Evolutionary conservation across 2,329 filamentous ascomycete species (phyloP), one percentile per base, ranked within the genome.

Genomic region (Stromatinia cepivora): DNA sequence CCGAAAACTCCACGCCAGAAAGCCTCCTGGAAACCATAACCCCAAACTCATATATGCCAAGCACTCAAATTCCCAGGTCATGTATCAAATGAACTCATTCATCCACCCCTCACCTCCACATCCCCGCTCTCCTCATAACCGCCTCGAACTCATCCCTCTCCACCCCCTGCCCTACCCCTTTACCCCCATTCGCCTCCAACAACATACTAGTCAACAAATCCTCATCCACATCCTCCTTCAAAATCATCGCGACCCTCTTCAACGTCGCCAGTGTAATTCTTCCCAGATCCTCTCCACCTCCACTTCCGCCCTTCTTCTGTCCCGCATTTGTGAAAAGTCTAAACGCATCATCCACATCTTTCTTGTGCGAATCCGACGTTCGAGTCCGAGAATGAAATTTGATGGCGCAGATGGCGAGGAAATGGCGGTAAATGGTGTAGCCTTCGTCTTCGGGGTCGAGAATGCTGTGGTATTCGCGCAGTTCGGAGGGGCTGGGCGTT

Each of bases 181-280:
- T 88, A 1, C 92, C 93, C 3, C 92, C 92, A 79, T 96, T 97
- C 62, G 94, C 95, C 83, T 98, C 94, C 62, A 93, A 82, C 70
- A 99, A 90, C 95, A 99, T 99, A 82, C 97, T 93, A 81, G 87
- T 88, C 77, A 99, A 82, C 77, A 97, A 81, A 62, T 92, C 90
- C 76, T 98, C 95, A 70, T 88, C 87, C 34, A 97, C 89, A 71
- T 90, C 92, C 81, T 97, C 93, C 80, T 93, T 92, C 75, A 99
- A 81, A 75, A 92, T 87, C 74, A 87, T 88, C 54, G 94, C 93
- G 67, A 97, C 90, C 76, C 90, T 85, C 77, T 88, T 87, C 78
- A 99, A 81, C 80, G 97, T 91, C 22, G 85, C 86, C 39, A 98
- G 77, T 2, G 91, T 95, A 73, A 99, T 97, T n/a, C 87, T 87